Conservation (phyloP, 768 basidiomycete genomes). For the Mycena alexandri region DNA sequence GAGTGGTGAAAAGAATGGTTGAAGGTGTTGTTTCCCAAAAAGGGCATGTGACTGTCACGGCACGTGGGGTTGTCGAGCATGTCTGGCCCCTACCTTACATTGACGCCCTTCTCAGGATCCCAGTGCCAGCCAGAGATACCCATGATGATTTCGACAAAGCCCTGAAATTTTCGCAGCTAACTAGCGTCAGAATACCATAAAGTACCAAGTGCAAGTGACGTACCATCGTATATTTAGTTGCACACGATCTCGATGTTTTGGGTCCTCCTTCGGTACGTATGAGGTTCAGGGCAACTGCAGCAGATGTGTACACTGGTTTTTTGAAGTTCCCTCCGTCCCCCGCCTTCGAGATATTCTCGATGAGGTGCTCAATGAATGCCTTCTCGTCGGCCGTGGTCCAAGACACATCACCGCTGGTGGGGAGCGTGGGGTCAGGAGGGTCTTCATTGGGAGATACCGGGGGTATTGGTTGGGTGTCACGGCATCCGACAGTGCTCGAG, state of each 20-base stretch:
- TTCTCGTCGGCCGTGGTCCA: neutral
- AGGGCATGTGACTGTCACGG: no score
- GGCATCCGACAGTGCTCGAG: neutral
- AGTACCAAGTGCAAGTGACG: no score
- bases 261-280: slow-evolving; percentile 1
- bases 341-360: neutral
- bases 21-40: no score
- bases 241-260: neutral
- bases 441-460: no score
- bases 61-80: no score
- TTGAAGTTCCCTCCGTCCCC: neutral
- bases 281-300: neutral
- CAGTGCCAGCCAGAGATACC: no score
- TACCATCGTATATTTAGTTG: neutral
- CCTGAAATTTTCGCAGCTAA: no score
- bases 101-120: no score
- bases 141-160: no score
- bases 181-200: no score
- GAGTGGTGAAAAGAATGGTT: no score
- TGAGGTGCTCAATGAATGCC: neutral
- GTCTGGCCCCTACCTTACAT: no score
- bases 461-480: neutral
- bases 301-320: neutral
- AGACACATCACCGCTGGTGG: neutral
- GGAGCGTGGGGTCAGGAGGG: neutral